Percentiles rank a stretch among this genome's conserved stretches.
Conservation (phyloP, 2,329 filamentous ascomycete species). For the Magnaporthiopsis rhizophila region DNA sequence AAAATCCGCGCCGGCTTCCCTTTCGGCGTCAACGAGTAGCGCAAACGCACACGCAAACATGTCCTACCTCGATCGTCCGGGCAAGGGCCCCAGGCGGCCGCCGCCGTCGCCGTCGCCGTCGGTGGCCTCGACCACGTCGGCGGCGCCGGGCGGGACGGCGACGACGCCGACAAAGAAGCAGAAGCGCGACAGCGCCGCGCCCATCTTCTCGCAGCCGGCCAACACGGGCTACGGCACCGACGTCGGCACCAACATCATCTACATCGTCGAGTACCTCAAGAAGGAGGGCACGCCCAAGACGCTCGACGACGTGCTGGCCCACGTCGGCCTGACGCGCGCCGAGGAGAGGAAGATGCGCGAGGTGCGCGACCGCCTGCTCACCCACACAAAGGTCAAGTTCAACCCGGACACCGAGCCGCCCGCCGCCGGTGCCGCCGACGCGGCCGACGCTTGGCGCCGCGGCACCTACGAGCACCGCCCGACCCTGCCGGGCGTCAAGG, state of each 20-base stretch:
- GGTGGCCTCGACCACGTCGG: conserved; percentile 39
- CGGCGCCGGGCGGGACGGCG: conserved; percentile 24
- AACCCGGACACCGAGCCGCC: conserved; percentile 38
- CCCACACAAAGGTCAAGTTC: conserved; percentile 52
- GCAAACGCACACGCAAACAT: neutral
- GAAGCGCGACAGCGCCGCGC: conserved; percentile 45
- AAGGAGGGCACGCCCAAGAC: conserved; percentile 61
- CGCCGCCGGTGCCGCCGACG: conserved; percentile 44
- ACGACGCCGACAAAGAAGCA: conserved; percentile 58
- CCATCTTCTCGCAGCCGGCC: conserved; percentile 68
- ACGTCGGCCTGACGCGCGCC: conserved; percentile 62
- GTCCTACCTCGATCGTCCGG: conserved; percentile 58
- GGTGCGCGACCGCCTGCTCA: conserved; percentile 60
- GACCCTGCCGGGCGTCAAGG: conserved; percentile 70
- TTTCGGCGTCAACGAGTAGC: too few species aligned
- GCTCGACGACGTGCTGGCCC: conserved; percentile 70
- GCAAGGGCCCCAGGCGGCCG: conserved; percentile 43
- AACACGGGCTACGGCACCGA: conserved; percentile 70
- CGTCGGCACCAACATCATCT: conserved; percentile 80
- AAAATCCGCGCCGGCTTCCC: neutral
- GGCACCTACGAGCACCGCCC: conserved; percentile 80
- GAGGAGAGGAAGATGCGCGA: conserved; percentile 53
- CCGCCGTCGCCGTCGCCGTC: conserved; percentile 57
- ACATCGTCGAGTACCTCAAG: conserved; percentile 76
- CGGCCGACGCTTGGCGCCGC: conserved; percentile 36